A percentile compares a stretch with the other conserved stretches of the same genome.
phyloP scores from a whole-genome alignment of 106 monocot genomes.

The Dendrobium officinale region DNA sequence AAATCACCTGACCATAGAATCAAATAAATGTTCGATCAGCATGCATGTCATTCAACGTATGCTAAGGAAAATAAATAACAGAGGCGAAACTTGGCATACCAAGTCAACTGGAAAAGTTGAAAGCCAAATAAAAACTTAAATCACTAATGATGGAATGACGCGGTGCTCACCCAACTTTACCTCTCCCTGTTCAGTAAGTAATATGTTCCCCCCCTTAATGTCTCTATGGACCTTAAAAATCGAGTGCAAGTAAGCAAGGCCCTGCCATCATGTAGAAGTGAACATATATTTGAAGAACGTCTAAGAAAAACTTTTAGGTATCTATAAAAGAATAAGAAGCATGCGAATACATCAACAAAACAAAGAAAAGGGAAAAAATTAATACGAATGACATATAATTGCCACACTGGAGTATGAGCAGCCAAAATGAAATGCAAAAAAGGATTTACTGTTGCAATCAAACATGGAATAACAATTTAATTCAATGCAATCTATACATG shows the following conservation, averaged over 20 bases:
- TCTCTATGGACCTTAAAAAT: conserved; percentile 99
- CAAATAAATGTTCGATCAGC: conserved; percentile 8
- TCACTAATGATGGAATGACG: background rate
- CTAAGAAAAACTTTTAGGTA: background rate
- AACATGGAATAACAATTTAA: background rate
- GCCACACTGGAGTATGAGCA: background rate
- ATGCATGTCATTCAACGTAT: background rate
- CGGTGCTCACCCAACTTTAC: conserved; percentile 90
- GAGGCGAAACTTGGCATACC: background rate
- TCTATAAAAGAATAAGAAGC: background rate
- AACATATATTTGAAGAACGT: background rate
- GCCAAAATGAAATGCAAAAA: background rate
- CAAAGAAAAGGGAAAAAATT: background rate
- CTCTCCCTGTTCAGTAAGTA: conserved; percentile 98
- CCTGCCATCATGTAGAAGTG: conserved; percentile 39
- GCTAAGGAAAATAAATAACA: background rate
- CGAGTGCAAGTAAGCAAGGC: conserved; percentile 95
- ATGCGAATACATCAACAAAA: too few relatives aligned
- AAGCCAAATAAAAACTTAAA: background rate
- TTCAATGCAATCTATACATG: background rate
- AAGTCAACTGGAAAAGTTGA: conserved; percentile 4
- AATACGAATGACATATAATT: background rate
- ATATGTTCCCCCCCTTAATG: conserved; percentile 98
- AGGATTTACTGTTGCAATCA: background rate
- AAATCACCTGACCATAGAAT: conserved; percentile 77